Evolutionary conservation across 768 basidiomycete species (phyloP).

Genomic region (Rhizopogon roseolus): DNA sequence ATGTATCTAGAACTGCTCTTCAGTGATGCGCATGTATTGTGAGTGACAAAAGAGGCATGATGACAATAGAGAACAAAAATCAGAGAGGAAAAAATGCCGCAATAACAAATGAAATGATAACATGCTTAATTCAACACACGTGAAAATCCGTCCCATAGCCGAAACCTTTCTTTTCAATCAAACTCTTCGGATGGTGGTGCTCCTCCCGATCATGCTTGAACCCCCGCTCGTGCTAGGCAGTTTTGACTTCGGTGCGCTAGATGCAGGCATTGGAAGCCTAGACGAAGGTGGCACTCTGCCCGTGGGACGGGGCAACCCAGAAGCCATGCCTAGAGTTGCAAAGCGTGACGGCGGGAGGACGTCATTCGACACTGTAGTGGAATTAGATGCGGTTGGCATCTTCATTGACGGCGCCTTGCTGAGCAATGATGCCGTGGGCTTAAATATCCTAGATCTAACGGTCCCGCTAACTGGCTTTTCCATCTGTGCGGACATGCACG

Average conservation of each 20-base stretch:
- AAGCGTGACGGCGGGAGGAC: slow-evolving; percentile 9
- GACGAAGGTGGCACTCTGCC: background rate
- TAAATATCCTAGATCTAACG: slow-evolving; percentile 3
- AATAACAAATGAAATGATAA: slow-evolving; percentile 1
- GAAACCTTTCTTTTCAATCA: too few relatives aligned
- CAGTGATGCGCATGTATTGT: background rate
- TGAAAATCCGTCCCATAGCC: background rate
- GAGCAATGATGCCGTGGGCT: slow-evolving; percentile 1
- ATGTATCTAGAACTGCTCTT: background rate
- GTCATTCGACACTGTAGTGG: background rate
- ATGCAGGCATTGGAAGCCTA: slow-evolving; percentile 7
- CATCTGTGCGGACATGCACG: background rate
- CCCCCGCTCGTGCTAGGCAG: background rate
- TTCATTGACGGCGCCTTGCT: slow-evolving; percentile 1
- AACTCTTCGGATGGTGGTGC: slow-evolving; percentile 2
- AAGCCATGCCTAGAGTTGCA: background rate
- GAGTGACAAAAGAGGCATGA: background rate
- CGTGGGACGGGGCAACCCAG: slow-evolving; percentile 5
- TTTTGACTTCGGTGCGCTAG: slow-evolving; percentile 6
- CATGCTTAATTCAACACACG: background rate
- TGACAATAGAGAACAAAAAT: background rate
- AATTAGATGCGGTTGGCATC: background rate
- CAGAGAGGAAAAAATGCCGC: background rate
- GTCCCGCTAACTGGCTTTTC: background rate
- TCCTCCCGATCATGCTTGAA: slow-evolving; percentile 3